These are phyloP conservation scores for Auriscalpium orientale DNA, from an alignment of 768 basidiomycete species.

Conservation along the genomic window DNA sequence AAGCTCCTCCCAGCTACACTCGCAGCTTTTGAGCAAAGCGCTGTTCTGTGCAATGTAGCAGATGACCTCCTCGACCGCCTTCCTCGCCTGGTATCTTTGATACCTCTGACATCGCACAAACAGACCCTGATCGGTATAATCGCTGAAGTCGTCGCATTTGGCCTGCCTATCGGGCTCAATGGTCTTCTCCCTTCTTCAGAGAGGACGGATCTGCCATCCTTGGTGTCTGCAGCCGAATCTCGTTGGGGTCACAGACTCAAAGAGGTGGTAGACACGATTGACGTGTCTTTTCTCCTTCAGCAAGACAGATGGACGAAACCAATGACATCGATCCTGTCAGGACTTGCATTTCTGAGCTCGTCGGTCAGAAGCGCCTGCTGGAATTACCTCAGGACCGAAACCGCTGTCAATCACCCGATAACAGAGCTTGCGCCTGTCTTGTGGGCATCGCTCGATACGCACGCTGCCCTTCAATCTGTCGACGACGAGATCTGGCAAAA, in stretches of 20 bases:
- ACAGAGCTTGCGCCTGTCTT: conserved; percentile 17
- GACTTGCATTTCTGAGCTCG: conserved; percentile 35
- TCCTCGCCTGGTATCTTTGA: not conserved
- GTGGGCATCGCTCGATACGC: conserved; percentile 13
- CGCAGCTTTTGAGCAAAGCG: conserved; percentile 5
- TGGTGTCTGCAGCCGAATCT: no score
- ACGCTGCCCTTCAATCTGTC: not conserved
- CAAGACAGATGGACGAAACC: conserved; percentile 36
- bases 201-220: no score
- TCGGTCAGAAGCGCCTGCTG: conserved; percentile 1
- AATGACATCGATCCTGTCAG: conserved; percentile 35
- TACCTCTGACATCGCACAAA: conserved; percentile 1
- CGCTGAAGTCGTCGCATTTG: conserved; percentile 1
- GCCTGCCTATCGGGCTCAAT: conserved; percentile 4
- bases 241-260: no score
- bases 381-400: conserved; percentile 16
- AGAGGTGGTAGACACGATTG: conserved; percentile 4
- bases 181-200: not conserved
- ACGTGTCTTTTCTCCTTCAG: conserved; percentile 30
- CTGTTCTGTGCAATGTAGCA: not conserved
- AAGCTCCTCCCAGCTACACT: conserved; percentile 2
- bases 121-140: not conserved
- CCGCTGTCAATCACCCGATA: conserved; percentile 2
- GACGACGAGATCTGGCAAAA: not conserved
- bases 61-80: conserved; percentile 5